Evolutionary conservation across 805 yeast genomes (phyloP), one percentile per base, ranked within the genome.

Genomic region (Candida sphagnicola): DNA sequence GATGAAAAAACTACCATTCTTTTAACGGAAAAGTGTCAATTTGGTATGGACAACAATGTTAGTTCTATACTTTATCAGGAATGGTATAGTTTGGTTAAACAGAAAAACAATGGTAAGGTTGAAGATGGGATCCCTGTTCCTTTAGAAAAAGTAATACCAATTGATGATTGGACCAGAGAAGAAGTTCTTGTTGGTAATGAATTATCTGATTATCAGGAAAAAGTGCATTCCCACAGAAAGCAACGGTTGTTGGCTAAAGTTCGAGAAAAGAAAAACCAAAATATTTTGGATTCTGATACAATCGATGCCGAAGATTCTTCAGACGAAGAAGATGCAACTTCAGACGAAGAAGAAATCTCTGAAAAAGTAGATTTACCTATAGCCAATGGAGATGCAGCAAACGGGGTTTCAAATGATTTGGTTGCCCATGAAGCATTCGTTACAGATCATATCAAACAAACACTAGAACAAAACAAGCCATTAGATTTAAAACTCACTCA

Each of bases 1-100:
- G 80, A 77, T 46, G 83, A 79, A 18, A 77, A 75, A 39, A 79
- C 85, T 1, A 80, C 95, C 0, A 70, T 90, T 1, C 65, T 93
- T 1, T 55, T 93, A 39, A 88, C 96, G 0, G 95, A 88, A 47
- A 70, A 72, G 42, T 69, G 83, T 0, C 68, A 68, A 31, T 57
- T 50, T 38, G 62, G 62, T 3, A 28, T 43, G 2, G 51, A 53
- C 2, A 60, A 69, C 8, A 69, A 85, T 14, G 53, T 78, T 5
- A 78, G 76, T 15, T 61, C 70, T 18, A 65, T 68, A 29, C 58
- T 86, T 12, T 77, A 70, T 48, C 56, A 56, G 14, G 70, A 71
- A 40, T 85, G 89, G 89, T 65, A 64, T 39, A 51, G 52, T 2
- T 56, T 69, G 5, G 69, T 75, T 2, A 56, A 55, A 28, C 62